Percentiles rank a stretch among this genome's conserved stretches.
These are phyloP conservation scores for Poa annua DNA, from an alignment of 176 grass and related monocot genomes.

Conservation along the genomic window DNA sequence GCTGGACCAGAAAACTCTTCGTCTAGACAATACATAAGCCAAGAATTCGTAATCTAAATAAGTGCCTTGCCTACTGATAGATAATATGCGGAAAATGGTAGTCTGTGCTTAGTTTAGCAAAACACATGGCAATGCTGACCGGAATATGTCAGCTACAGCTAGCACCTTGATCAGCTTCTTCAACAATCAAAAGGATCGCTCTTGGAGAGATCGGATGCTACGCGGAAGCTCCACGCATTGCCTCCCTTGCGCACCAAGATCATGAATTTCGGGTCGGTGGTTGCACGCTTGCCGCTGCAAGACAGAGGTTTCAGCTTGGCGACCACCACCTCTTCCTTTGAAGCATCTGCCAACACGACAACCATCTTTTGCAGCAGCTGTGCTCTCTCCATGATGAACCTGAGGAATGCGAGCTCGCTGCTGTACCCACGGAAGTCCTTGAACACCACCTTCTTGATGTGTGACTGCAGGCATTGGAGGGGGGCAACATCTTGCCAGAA, in stretches of 20 bases:
- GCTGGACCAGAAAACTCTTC: not conserved
- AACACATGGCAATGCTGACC: not conserved
- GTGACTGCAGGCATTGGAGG: conserved; percentile 39
- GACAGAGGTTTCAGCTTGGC: conserved; percentile 41
- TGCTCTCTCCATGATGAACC: conserved; percentile 44
- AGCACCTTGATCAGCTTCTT: conserved; percentile 27
- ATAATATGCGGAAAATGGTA: not conserved
- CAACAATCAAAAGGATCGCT: conserved; percentile 47
- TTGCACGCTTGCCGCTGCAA: conserved; percentile 25
- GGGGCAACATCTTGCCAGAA: conserved; percentile 48
- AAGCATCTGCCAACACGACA: conserved; percentile 42
- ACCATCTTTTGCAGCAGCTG: conserved; percentile 37
- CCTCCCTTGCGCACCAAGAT: conserved; percentile 25
- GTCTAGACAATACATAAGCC: not conserved
- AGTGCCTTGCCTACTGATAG: not conserved
- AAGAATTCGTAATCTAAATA: not conserved
- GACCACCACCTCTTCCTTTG: conserved; percentile 26
- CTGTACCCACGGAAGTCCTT: conserved; percentile 34
- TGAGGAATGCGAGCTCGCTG: conserved; percentile 41
- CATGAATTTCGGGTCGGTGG: conserved; percentile 27
- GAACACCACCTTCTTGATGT: conserved; percentile 48
- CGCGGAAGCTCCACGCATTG: conserved; percentile 34
- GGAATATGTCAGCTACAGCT: not conserved
- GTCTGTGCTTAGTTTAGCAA: not conserved
- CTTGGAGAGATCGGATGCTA: conserved; percentile 46